Base-by-base conservation (phyloP, 306 rosid genomes). In the Cyclanthera cordifolia region DNA sequence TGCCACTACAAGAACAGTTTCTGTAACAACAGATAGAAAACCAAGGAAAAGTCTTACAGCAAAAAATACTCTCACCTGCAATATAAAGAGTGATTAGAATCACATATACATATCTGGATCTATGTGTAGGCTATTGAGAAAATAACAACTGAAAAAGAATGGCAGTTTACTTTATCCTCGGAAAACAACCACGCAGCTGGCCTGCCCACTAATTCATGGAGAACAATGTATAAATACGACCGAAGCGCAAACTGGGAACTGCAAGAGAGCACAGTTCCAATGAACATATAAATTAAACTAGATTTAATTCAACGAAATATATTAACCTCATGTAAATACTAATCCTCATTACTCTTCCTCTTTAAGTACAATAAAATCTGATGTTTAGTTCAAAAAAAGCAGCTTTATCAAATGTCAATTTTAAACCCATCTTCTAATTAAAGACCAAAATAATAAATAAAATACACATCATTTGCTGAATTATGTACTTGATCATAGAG, bases 221-320 rank as follows among this genome's bases (percentile, higher is more conserved):
- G 84, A 63, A 83, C 67, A 79, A 88, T 84, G 83, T 93, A 93
- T 58, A 90, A 78, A 84, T 93, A 93, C 1, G 99, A 93, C 51
- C 99, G 83, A 48, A 93, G 99, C 54, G 96, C 96, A 83, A 88
- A 93, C 87, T 90, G 87, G 34, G 99, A 88, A 79, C 99, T 93
- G 95, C 82, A 90, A 74, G 59, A 70, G 70, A 49, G 49, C 27
- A 54, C 77, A 77, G 6, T 47, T 49, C 34, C 54, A 6, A 70
- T 20, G 39, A 55, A 61, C 37, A 50, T 2, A 23, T 13, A 27
- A 48, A 34, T 27, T 28, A 64, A 79, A 53, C 56, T 55, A 39
- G 47, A 64, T 65, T 52, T 25, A 2, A 17, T 30, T 74, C 28
- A 32, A 47, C 21, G 46, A 30, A 59, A 61, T n/a, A n/a, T n/a